These are phyloP conservation scores for Monilinia aucupariae DNA, from an alignment of 2,329 filamentous ascomycete genomes.

Conservation along the genomic window DNA sequence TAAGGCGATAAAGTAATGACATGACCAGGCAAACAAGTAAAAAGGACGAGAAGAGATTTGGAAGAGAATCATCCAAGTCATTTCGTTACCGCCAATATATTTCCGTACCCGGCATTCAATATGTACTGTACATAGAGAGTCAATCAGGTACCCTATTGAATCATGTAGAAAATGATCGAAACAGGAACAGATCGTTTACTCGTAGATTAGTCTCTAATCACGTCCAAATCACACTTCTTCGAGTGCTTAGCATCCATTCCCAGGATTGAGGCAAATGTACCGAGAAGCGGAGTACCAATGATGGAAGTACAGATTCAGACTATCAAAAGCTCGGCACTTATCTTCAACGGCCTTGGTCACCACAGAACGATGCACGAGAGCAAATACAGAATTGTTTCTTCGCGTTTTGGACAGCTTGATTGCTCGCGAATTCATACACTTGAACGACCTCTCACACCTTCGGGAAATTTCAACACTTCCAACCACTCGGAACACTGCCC, in stretches of 20 bases:
- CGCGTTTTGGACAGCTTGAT: neutral
- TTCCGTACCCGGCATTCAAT: neutral
- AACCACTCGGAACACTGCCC: slow-evolving; percentile 1
- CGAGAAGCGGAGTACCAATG: neutral
- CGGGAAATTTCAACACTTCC: neutral
- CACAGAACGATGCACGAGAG: neutral
- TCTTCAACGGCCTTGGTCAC: neutral
- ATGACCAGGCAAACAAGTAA: neutral
- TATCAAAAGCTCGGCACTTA: neutral
- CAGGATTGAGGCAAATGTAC: neutral
- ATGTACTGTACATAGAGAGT: neutral
- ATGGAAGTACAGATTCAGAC: neutral
- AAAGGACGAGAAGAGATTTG: neutral
- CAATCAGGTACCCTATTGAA: neutral
- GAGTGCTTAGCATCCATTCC: neutral
- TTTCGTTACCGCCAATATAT: neutral
- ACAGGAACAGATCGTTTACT: neutral
- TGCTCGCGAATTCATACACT: neutral
- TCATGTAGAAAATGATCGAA: neutral
- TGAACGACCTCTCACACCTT: neutral
- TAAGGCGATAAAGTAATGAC: neutral
- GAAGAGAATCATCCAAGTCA: neutral
- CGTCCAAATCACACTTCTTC: neutral
- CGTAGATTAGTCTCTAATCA: neutral
- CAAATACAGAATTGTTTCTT: neutral